Evolutionary conservation across 208 protist genomes (phyloP), one percentile per base, ranked within the genome.

Genomic region (Endotrypanum monterogeii): DNA sequence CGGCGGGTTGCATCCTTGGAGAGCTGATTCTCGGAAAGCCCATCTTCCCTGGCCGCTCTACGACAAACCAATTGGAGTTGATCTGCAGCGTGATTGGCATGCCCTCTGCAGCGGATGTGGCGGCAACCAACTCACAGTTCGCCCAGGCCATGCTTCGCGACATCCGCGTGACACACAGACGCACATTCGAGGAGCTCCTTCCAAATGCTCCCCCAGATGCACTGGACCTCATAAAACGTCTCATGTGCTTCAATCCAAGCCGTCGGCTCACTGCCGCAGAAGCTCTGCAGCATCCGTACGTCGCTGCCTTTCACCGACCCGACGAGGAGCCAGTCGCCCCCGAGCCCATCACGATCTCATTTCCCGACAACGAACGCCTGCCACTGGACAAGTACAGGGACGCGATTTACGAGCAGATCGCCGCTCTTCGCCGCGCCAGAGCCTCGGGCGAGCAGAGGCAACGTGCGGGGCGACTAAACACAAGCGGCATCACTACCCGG

Each of bases 1-100:
- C 96, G 0, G 89, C 99, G 7, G 99, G 99, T 6, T 99, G 99
- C 89, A 99, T 99, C 70, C 78, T 99, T 5, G 98, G 95, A 0
- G 99, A 99, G 82, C 79, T 99, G 20, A 77, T 99, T 12, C 76
- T 92, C 12, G 97, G 97, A 3, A 97, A 98, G 62, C 97, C 98
- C 30, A 94, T 99, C 44, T 99, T 99, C 74, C 96, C 97, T 4
- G 98, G 98, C 18, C 96, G 88, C 46, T 97, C 92, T 25, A 99
- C 98, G 0, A 98, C 98, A 78, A 99, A 99, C 75, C 98, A 99
- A 87, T 87, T 99, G 20, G 94, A 99, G 79, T 84, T 96, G 23
- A 99, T 99, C 67, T 94, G 99, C 60, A 96, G 94, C 65, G 90
- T 99, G 20, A 92, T 90, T 7, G 96, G 97, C 30, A 67, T 87